Evolutionary conservation across 352 stramenopile genomes (phyloP), one percentile per base, ranked within the genome.

Genomic region (Phytophthora quininea): DNA sequence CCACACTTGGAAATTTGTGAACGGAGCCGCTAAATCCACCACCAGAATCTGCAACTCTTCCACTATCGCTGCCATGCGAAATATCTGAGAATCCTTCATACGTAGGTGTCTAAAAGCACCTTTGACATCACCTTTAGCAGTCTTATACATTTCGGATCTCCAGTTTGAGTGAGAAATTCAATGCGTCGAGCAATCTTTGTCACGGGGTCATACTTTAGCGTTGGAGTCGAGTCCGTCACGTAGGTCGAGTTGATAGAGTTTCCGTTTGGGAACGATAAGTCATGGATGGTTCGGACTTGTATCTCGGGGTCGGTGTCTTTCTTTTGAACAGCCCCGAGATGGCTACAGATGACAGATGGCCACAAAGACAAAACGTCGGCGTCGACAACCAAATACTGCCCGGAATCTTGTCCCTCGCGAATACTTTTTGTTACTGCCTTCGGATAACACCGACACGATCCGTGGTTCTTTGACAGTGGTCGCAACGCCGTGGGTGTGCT

Each of bases 41-140:
- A 57, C 14, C 12, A 64, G 19, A 3, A 55, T 35, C 3, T 43
- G 11, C 3, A 52, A 40, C 29, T 57, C 48, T 6, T 27, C 11
- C 5, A 58, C 35, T 7, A 30, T 31, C 8, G 47, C 47, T 32
- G 58, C 43, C 30, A 64, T 58, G 3, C 46, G 46, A 19, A 40
- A 32, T 8, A 49, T 15, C 9, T 55, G 57, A 6, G 3, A 5
- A 12, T 45, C 9, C 5, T 50, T 42, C 1, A 14, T 57, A 27
- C 24, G 24, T 7, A 64, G 57, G 24, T 64, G 56, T 1, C 33
- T 15, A 27, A 50, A 64, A 14, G 35, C 47, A 5, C 57, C 35
- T 46, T 64, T 64, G 15, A 64, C 35, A 32, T 64, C 57, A 15
- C 57, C 47, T 64, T 57, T 4, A 57, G 47, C 12, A 64, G 4